Percentiles rank a stretch among this genome's conserved stretches.
These are phyloP conservation scores for Xylaria castorea DNA, from an alignment of 495 filamentous ascomycete genomes.

Conservation along the genomic window DNA sequence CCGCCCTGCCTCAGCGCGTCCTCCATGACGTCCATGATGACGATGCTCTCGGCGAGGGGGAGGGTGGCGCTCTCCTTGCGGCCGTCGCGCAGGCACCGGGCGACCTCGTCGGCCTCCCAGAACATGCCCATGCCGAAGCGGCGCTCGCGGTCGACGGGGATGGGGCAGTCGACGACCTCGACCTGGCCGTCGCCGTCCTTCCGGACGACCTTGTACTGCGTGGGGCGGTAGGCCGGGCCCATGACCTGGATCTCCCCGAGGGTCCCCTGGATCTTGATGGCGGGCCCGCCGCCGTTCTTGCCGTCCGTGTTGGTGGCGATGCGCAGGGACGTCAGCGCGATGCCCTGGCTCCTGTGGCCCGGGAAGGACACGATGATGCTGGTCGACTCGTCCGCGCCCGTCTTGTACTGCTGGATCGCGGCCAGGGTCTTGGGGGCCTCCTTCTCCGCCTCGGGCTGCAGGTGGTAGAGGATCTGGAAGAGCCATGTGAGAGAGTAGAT, in stretches of 20 bases:
- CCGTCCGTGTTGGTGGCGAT: conserved; percentile 71
- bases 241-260: conserved; percentile 86
- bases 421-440: conserved; percentile 56
- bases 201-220: conserved; percentile 65
- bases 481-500: conserved; percentile 93
- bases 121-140: conserved; percentile 83
- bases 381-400: conserved; percentile 84
- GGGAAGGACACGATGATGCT: conserved; percentile 82
- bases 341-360: conserved; percentile 66
- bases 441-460: conserved; percentile 65
- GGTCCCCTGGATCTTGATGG: conserved; percentile 83
- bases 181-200: conserved; percentile 52
- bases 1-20: conserved; percentile 79
- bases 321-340: conserved; percentile 79
- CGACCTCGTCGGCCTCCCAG: conserved; percentile 94
- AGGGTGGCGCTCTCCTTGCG: conserved; percentile 76
- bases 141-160: conserved; percentile 61
- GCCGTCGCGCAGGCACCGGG: conserved; percentile 81
- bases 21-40: conserved; percentile 96
- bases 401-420: conserved; percentile 78
- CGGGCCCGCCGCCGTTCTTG: conserved; percentile 65
- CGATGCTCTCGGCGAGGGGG: conserved; percentile 82
- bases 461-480: conserved; percentile 89
- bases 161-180: conserved; percentile 66
- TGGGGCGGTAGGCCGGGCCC: conserved; percentile 75